Percentiles rank a stretch among this genome's conserved stretches.
Evolutionary conservation across 306 rosid species (phyloP).

Genomic region (Medicago arabica): DNA sequence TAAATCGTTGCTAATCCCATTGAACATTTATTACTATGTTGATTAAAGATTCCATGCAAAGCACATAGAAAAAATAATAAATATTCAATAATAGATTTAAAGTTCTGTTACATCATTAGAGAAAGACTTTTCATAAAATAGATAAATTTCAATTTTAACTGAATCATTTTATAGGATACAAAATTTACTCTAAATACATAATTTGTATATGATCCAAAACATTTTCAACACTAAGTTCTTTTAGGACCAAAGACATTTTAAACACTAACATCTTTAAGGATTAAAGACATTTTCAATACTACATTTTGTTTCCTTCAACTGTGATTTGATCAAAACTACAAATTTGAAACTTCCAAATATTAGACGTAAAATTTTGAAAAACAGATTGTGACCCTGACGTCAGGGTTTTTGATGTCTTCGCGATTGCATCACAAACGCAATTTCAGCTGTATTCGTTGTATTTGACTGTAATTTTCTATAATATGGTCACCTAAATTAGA

Average conservation of each 20-base stretch:
- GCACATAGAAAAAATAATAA: background rate
- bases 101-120: background rate
- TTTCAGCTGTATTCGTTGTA: background rate
- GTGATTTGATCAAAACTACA: background rate
- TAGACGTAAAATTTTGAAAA: background rate
- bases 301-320: background rate
- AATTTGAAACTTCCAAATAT: background rate
- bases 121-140: background rate
- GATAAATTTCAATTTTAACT: background rate
- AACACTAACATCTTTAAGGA: too few relatives aligned
- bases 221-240: background rate
- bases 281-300: background rate
- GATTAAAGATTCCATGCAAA: slow-evolving; percentile 3
- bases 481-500: background rate
- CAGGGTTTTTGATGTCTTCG: background rate
- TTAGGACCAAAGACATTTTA: background rate
- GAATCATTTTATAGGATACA: background rate
- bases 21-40: slow-evolving; percentile 9
- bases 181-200: slow-evolving; percentile 7
- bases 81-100: background rate
- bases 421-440: background rate
- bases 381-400: background rate
- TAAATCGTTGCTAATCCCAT: slow-evolving; percentile 6
- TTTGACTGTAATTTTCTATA: background rate
- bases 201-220: background rate